Evolutionary conservation across 768 basidiomycete genomes (phyloP).

Genomic region (Lactifluus rugatus): DNA sequence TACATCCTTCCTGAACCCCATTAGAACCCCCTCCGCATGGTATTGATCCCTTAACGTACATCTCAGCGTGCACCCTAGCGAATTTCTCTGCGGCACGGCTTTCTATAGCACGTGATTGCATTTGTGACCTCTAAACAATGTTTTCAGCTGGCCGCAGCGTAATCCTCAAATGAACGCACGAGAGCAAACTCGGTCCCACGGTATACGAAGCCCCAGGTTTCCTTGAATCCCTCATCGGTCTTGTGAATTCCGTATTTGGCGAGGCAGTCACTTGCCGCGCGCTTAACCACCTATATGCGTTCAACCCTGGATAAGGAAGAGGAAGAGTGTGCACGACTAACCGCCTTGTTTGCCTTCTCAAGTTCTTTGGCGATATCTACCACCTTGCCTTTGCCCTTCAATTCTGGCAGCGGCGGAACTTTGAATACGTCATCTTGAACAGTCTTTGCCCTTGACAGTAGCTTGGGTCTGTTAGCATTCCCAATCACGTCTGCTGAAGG

Average conservation of each 20-base stretch:
- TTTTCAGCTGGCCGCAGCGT: neutral
- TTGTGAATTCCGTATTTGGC: constrained; percentile 17
- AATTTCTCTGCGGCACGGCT: constrained; percentile 11
- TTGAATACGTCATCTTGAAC: constrained; percentile 20
- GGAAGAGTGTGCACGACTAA: constrained; percentile 25
- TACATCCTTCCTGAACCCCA: constrained; percentile 7
- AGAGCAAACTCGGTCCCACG: constrained; percentile 22
- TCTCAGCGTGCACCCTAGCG: constrained; percentile 17
- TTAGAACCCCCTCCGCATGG: neutral
- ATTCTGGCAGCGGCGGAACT: constrained; percentile 9
- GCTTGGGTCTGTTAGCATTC: constrained; percentile 18
- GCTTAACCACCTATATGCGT: constrained; percentile 31
- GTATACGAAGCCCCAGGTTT: constrained; percentile 20
- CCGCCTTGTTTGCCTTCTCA: constrained; percentile 56
- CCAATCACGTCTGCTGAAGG: constrained; percentile 24
- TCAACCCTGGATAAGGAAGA: neutral
- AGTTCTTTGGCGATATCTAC: constrained; percentile 31
- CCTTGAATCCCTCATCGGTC: constrained; percentile 20
- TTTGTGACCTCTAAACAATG: constrained; percentile 10
- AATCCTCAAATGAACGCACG: constrained; percentile 4
- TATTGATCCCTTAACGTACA: constrained; percentile 13
- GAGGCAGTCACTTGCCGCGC: constrained; percentile 26
- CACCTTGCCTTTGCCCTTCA: constrained; percentile 27
- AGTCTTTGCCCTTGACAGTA: constrained; percentile 14
- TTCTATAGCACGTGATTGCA: constrained; percentile 19